Conservation (phyloP, 2,329 filamentous ascomycete species). For the Ambrosiella cleistominuta region DNA sequence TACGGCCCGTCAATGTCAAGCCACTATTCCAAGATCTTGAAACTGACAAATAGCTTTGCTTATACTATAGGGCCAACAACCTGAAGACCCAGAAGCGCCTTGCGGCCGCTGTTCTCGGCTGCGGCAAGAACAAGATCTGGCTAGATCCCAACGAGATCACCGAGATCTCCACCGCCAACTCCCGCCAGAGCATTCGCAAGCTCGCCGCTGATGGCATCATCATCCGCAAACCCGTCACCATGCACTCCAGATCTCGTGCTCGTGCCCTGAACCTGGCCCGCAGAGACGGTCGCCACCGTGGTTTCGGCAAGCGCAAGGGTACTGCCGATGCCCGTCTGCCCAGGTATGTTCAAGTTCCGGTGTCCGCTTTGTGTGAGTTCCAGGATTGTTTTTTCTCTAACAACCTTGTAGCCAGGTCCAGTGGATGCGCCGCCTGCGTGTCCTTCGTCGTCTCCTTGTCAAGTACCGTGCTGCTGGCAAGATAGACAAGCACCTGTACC, state of each 20-base stretch:
- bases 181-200: constrained; percentile 98
- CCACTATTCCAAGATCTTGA: neutral
- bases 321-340: constrained; percentile 99
- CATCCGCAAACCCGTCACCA: constrained; percentile 99
- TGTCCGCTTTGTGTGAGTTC: neutral
- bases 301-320: constrained; percentile 99
- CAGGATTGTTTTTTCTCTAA: neutral
- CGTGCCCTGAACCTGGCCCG: constrained; percentile 88
- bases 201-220: constrained; percentile 99
- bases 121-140: constrained; percentile 99
- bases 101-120: constrained; percentile 94
- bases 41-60: constrained; percentile 13
- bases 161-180: constrained; percentile 99
- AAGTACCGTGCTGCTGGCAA: constrained; percentile 99
- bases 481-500: constrained; percentile 99
- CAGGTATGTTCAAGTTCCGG: constrained; percentile 45
- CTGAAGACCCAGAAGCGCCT: constrained; percentile 99
- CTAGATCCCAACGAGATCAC: constrained; percentile 98
- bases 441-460: constrained; percentile 95
- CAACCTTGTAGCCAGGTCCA: constrained; percentile 59
- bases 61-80: constrained; percentile 60
- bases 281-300: constrained; percentile 91
- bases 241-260: constrained; percentile 96
- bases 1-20: neutral
- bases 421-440: constrained; percentile 99